Evolutionary conservation across 768 basidiomycete species (phyloP), one percentile per base, ranked within the genome.

Genomic region (Gautieria morchelliformis): DNA sequence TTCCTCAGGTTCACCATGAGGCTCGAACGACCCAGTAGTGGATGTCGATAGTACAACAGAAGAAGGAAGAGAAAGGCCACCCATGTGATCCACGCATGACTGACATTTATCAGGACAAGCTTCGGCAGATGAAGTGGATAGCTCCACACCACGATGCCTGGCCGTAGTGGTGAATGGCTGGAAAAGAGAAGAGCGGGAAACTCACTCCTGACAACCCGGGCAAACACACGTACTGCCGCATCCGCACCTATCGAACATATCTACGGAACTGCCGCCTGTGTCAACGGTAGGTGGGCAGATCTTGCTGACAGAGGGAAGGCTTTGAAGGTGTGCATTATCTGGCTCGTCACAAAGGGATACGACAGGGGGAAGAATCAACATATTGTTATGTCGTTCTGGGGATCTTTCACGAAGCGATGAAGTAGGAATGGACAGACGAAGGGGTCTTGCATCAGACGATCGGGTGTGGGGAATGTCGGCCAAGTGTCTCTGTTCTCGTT

Each of bases 141-240:
- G 66, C 17, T 74, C 73, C 17, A 68, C 57, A 1, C 81, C 80
- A n/a, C 85, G 82, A 64, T 89, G 87, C 37, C 56, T 57, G 39
- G 20, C 22, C 1, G n/a, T 33, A 20, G 15, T 49, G 15, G 8
- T 30, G 48, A 49, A 24, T 12, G 15, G 22, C 5, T 30, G 14
- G 14, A 24, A 27, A 49, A 49, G 5, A 9, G n/a, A 30, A 20
- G 45, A n/a, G 45, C 24, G 49, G 49, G 17, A 9, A 22, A 44
- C 56, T 49, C 37, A 57, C 62, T 85, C 76, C 10, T 78, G 66
- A 64, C 87, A 90, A 35, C 86, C 86, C 0, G 86, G 86, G 68
- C 87, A 90, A 14, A 76, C 76, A 64, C 87, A 90, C 41, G 71
- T 70, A 44, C 80, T 67, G 32, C 86, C 86, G 64, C 87, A 89